phyloP scores from a whole-genome alignment of 805 yeast genomes.

The Candida odintsovae region DNA sequence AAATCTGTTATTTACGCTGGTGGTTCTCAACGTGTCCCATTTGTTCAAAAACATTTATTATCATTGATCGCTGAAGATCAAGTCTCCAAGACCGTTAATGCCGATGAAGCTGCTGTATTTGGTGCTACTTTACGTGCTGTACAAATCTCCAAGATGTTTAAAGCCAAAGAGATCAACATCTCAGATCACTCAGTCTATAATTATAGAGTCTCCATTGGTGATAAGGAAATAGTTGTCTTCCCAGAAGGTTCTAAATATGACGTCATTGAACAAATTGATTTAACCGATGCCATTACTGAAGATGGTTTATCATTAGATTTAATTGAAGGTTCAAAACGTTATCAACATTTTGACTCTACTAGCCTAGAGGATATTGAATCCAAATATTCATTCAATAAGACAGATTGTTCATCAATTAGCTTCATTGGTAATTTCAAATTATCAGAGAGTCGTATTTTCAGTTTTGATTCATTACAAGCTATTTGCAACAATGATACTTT shows the following conservation, averaged over 20 bases:
- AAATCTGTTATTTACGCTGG: constrained; percentile 77
- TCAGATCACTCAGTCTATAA: constrained; percentile 49
- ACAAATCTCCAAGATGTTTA: constrained; percentile 59
- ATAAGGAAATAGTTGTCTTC: constrained; percentile 34
- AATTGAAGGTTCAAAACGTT: constrained; percentile 23
- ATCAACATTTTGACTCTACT: constrained; percentile 20
- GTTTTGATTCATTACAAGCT: constrained; percentile 37
- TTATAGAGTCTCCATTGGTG: constrained; percentile 35
- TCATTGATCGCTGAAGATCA: constrained; percentile 52
- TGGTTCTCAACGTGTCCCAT: constrained; percentile 88
- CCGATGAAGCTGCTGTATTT: constrained; percentile 90
- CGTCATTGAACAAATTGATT: constrained; percentile 28
- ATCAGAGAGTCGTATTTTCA: constrained; percentile 45
- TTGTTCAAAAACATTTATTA: constrained; percentile 60
- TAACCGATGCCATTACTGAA: constrained; percentile 27
- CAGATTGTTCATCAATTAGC: constrained; percentile 34
- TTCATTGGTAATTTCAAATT: constrained; percentile 39
- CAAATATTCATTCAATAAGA: constrained; percentile 27
- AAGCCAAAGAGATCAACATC: constrained; percentile 54
- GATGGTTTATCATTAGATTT: constrained; percentile 32
- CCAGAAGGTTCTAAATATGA: constrained; percentile 39
- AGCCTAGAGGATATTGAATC: constrained; percentile 10
- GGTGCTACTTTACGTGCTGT: constrained; percentile 89
- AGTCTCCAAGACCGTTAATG: constrained; percentile 80
- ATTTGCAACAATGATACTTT: constrained; percentile 31